These are phyloP conservation scores for Phytophthora vignae DNA, from an alignment of 352 stramenopile species.

Conservation along the genomic window DNA sequence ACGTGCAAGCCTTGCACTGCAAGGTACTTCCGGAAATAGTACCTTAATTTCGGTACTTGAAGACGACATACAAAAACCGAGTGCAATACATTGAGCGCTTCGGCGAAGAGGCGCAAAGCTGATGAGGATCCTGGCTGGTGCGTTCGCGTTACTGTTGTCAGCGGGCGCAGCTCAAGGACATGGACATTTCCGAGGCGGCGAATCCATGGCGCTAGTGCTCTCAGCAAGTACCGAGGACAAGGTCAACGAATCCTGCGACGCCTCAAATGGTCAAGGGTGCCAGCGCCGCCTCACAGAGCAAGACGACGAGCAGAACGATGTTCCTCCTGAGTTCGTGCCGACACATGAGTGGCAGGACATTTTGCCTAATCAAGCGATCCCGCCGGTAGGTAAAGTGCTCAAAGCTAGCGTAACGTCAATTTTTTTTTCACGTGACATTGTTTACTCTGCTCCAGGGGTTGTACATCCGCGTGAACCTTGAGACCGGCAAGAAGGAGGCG, in stretches of 20 bases:
- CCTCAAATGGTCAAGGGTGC: slow-evolving; percentile 22
- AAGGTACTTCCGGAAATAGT: background rate
- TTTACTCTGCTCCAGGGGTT: slow-evolving; percentile 39
- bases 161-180: background rate
- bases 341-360: slow-evolving; percentile 72
- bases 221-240: slow-evolving; percentile 14
- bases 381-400: slow-evolving; percentile 36
- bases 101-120: slow-evolving; percentile 8
- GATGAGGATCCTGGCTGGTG: background rate
- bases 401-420: background rate
- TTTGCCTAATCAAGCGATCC: slow-evolving; percentile 57
- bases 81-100: background rate
- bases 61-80: slow-evolving; percentile 1
- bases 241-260: slow-evolving; percentile 20
- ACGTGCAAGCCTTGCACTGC: too few relatives aligned
- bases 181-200: slow-evolving; percentile 13
- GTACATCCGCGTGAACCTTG: slow-evolving; percentile 68
- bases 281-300: slow-evolving; percentile 15
- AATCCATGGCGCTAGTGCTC: slow-evolving; percentile 32
- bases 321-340: slow-evolving; percentile 63
- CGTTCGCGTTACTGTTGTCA: slow-evolving; percentile 1
- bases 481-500: slow-evolving; percentile 68
- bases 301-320: slow-evolving; percentile 3
- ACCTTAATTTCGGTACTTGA: background rate
- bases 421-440: background rate